Percentiles rank a stretch among this genome's conserved stretches.
These are phyloP conservation scores for Chaetomiaceae sp. DNA, from an alignment of 2,329 filamentous ascomycete species.

Conservation along the genomic window DNA sequence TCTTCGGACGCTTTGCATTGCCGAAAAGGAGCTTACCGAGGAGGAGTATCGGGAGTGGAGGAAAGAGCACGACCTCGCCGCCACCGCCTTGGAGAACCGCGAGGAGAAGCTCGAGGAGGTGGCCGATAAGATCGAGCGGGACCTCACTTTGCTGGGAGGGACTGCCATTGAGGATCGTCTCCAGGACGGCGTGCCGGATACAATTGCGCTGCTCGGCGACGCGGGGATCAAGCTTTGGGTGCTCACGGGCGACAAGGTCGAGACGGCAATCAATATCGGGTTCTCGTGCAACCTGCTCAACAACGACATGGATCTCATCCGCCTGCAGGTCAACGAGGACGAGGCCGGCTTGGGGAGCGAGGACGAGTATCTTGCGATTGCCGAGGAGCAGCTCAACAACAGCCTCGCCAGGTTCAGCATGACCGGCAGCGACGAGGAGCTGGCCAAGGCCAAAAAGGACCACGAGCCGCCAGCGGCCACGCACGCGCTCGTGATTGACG, in stretches of 20 bases:
- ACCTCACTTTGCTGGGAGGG: constrained; percentile 81
- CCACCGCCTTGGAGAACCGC: constrained; percentile 75
- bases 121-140: constrained; percentile 84
- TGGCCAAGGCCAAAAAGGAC: constrained; percentile 71
- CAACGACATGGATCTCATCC: constrained; percentile 95
- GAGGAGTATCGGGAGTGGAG: constrained; percentile 83
- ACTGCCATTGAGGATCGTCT: constrained; percentile 96
- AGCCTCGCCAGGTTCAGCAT: constrained; percentile 70
- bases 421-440: constrained; percentile 79
- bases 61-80: constrained; percentile 80
- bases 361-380: constrained; percentile 49
- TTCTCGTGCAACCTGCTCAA: constrained; percentile 97
- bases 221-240: constrained; percentile 99
- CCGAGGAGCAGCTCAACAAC: constrained; percentile 69
- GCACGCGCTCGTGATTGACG: constrained; percentile 91
- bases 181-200: constrained; percentile 94
- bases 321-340: constrained; percentile 80
- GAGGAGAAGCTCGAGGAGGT: constrained; percentile 91
- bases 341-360: constrained; percentile 46
- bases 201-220: constrained; percentile 82
- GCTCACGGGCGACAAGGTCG: constrained; percentile 95
- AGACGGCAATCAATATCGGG: constrained; percentile 99
- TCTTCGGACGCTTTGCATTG: constrained; percentile 89
- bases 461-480: constrained; percentile 84
- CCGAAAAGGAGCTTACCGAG: constrained; percentile 73